Base-by-base conservation (phyloP, 1,139 yeast species). In the Williopsis jadinii region DNA sequence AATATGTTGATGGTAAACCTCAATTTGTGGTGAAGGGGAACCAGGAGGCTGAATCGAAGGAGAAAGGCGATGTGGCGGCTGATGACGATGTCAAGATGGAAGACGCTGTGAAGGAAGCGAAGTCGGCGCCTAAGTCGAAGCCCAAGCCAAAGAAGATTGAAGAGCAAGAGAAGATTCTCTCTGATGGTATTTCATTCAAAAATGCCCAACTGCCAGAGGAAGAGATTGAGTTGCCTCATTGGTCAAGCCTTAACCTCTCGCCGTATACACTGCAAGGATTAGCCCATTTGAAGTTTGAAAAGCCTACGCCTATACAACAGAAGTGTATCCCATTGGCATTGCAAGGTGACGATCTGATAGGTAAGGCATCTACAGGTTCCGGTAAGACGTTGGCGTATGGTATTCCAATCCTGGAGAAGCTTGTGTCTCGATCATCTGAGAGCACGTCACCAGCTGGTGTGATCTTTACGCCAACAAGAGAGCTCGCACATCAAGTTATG, bases 301-400 rank as follows among this genome's bases (percentile, higher is more conserved):
- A 68, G 30, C 97, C 98, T 9, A 90, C 97, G 0, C 85, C 80
- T 28, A 88, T 92, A 56, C 98, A 92, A 63, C 70, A 68, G 47
- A 67, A 67, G 45, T 70, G 92, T n/a, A 81, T 92, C 41, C 96
- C 97, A 1, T 59, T 71, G 29, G 87, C 94, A 3, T 49, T 85
- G 11, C 67, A 70, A 30, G 95, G 92, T 6, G 71, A 71, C 38
- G 97, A 92, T 61, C 76, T 92, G 9, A 78, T 94, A 50, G 99
- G 98, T 43, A 94, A 92, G 57, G 98, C 98, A 10, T 83, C 95
- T 9, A 94, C 99, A 1, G 99, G 99, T 60, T 87, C 96, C 0
- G 99, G 99, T 70, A 92, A 92, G 59, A 92, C 98, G 0, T 68
- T 90, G 43, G 98, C 98, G 0, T 92, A 87, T 59, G 97, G 97